Evolutionary conservation across 2,329 filamentous ascomycete genomes (phyloP), one percentile per base, ranked within the genome.

Genomic region (Penicillium sumatraense): DNA sequence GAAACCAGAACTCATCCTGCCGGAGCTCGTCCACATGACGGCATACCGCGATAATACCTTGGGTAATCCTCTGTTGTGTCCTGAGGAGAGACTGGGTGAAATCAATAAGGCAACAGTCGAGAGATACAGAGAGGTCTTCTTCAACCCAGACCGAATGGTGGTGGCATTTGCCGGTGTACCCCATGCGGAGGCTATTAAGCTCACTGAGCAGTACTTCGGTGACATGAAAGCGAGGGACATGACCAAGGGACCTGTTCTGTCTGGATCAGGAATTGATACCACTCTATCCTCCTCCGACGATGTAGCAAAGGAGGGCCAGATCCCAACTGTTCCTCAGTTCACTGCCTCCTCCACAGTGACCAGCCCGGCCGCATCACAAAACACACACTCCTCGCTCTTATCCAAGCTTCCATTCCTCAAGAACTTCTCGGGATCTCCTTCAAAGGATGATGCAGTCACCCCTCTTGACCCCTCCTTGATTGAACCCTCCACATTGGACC

Each of bases 41-140:
- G 95, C 93, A 2, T 99, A 91, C 78, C 95, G 92, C 79, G 90
- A 95, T 71, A 98, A 99, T 77, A 98, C 95, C 0, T 82, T 99
- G 11, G 95, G 95, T 33, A 96, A 98, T 75, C 95, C 95, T 3
- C 75, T 99, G 62, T 78, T 99, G 48, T 99, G 95, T 72, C 95
- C 95, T 0, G 86, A 89, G 69, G 93, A 98, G 67, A 82, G 93
- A 48, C 78, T 99, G 53, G 80, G 78, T 0, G 79, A 84, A 63
- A 99, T 99, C 67, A 83, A 92, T 70, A 85, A 84, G 63, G 77
- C 81, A 24, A 87, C 89, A 7, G 86, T 98, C 49, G 80, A 89
- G 67, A 84, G 87, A 57, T 99, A 99, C 72, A 81, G 93, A 35
- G 84, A 89, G 49, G 79, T 87, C 1, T 97, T 98, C 69, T 98